Base-by-base conservation (phyloP, 495 filamentous ascomycete species). In the Lichenothelia convexa region DNA sequence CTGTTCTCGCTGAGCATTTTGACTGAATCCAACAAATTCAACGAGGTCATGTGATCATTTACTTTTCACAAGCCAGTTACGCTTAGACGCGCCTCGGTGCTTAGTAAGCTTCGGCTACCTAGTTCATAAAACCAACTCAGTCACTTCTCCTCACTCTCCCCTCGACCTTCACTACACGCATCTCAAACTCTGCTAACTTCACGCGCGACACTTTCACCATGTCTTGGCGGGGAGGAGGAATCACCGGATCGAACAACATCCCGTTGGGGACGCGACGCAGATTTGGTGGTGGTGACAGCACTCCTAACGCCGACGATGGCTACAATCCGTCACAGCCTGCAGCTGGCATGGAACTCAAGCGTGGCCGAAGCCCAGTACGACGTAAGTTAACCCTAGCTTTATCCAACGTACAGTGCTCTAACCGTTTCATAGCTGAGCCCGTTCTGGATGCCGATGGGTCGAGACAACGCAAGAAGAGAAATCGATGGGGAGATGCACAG, bases 241-340 rank as follows among this genome's bases (percentile, higher is more conserved):
- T 93, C 51, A 99, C 91, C 9, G 91, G 91, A 32, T 94, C 91
- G 30, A 99, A 99, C 62, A 95, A 94, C 47, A 89, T 95, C 50
- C 91, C 91, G 44, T 61, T 99, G 41, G 91, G 91, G 21, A 80
- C 68, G 44, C 67, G 76, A 40, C 83, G 91, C 48, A 80, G 86
- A 42, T 91, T 94, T 45, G 75, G 70, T 36, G 79, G 68, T 36
- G 76, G 78, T 34, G 73, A 70, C 16, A 54, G 47, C 33, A 40
- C 36, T 41, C 53, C 53, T 33, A 32, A 46, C 35, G 43, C 49
- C 31, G 62, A 68, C 22, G 73, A 77, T 48, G 67, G 67, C 48
- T 71, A 73, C 49, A 71, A 67, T 39, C 62, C 65, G 41, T 63
- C 60, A 40, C 61, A 63, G 45, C 59, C 69, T 12, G 57, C 64